phyloP scores from a whole-genome alignment of 768 basidiomycete genomes.

The Daedaleopsis nitida region DNA sequence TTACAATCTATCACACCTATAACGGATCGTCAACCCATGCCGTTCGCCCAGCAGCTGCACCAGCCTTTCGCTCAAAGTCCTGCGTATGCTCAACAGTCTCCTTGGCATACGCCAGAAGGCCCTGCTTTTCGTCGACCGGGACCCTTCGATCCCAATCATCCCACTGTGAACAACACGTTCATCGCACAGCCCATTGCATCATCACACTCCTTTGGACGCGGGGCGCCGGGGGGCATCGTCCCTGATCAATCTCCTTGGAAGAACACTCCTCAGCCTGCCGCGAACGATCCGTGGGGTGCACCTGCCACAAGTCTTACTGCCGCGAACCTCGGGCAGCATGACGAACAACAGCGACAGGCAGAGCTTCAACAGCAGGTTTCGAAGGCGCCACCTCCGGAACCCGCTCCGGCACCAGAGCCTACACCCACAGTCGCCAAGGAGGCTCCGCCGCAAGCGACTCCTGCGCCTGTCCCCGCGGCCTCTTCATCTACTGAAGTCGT shows the following conservation, averaged over 20 bases:
- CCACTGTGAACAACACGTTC: conserved; percentile 42
- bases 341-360: conserved; percentile 49
- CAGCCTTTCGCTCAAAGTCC: conserved; percentile 22
- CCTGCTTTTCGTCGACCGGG: conserved; percentile 33
- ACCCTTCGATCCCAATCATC: conserved; percentile 47
- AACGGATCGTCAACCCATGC: conserved; percentile 24
- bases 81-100: conserved; percentile 15
- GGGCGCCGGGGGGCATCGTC: conserved; percentile 11
- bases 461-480: conserved; percentile 17
- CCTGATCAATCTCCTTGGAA: conserved; percentile 60
- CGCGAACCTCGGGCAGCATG: conserved; percentile 61
- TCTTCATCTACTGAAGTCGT: conserved; percentile 14
- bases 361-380: conserved; percentile 20
- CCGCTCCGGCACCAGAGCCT: background rate
- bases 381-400: conserved; percentile 9
- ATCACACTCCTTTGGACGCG: conserved; percentile 19
- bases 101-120: conserved; percentile 23
- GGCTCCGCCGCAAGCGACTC: conserved; percentile 10
- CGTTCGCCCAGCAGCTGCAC: conserved; percentile 19
- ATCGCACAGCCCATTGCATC: conserved; percentile 25
- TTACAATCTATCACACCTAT: conserved; percentile 25
- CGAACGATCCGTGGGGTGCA: conserved; percentile 51
- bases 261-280: conserved; percentile 43
- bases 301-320: conserved; percentile 56
- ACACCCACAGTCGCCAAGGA: conserved; percentile 6